Base-by-base conservation (phyloP, 2,329 filamentous ascomycete species). In the Fusarium xylarioides region DNA sequence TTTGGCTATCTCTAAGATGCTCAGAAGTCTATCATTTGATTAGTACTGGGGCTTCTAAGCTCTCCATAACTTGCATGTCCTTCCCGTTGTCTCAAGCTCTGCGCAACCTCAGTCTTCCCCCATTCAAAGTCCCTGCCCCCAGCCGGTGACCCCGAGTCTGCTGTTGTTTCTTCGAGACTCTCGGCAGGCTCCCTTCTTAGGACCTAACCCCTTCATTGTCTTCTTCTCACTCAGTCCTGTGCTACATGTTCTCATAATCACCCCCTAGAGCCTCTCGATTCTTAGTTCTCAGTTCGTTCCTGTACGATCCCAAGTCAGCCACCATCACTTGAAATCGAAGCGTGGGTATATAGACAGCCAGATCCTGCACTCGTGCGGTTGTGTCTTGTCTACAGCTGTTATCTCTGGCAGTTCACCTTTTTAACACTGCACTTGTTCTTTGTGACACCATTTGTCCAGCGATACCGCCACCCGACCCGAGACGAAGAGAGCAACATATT, bases 61-160 rank as follows among this genome's bases (percentile, higher is more conserved):
- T 78, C 76, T 78, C 78, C 80, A 77, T 81, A 80, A 77, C 77
- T 79, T 76, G 76, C 77, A 80, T 79, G 79, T 79, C 76, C 77
- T 80, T 79, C 78, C 80, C 79, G 78, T 79, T 84, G 83, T 84
- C 83, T 85, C 82, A 83, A 81, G 76, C 76, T 80, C 81, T 84
- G 82, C 83, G 75, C 83, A 76, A 84, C 82, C 78, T 58, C 70
- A 73, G 35, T 72, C 71, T 34, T 73, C 77, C 76, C 70, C 75
- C 71, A 75, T 74, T 76, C 74, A 75, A 75, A 77, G 66, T 66
- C 71, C 71, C 74, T 74, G 69, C 74, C 71, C 70, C 74, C 74
- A 66, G 67, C 74, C 68, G 71, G 75, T 77, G 74, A 78, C 68
- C 70, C 71, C 76, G 76, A 78, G 76, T 78, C 69, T 74, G 28